Conservation (phyloP, 345 rosid species). For the Gynandropsis gynandra region DNA sequence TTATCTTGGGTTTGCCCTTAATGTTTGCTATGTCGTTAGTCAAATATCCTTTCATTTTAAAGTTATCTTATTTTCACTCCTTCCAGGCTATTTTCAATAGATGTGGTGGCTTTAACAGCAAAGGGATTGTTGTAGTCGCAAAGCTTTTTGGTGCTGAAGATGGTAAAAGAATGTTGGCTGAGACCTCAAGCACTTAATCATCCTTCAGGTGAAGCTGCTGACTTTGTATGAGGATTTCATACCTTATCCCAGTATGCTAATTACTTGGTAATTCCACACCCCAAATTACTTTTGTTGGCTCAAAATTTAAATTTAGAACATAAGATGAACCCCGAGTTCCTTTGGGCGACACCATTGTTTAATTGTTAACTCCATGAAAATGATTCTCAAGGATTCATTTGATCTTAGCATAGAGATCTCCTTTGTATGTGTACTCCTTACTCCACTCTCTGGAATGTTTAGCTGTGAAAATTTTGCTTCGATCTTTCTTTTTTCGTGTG, state of each 20-base stretch:
- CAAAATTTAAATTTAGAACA: no score
- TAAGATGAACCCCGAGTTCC: neutral
- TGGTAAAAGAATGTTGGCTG: constrained; percentile 88
- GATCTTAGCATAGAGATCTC: neutral
- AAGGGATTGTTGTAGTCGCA: constrained; percentile 94
- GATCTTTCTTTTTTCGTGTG: no score
- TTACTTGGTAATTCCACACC: constrained; percentile 57
- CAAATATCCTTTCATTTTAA: neutral
- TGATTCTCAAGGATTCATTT: neutral
- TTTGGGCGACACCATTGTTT: neutral
- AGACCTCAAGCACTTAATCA: constrained; percentile 63
- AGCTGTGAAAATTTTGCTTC: no score
- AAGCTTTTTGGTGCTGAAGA: constrained; percentile 94
- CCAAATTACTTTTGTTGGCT: no score
- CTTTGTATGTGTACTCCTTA: no score
- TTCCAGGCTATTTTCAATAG: constrained; percentile 85
- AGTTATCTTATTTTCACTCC: no score
- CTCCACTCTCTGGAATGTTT: no score
- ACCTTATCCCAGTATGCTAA: constrained; percentile 93
- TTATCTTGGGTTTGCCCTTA: no score
- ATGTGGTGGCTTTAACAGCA: constrained; percentile 95
- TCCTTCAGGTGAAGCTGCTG: constrained; percentile 53
- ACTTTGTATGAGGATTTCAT: constrained; percentile 97
- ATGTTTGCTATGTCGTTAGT: neutral
- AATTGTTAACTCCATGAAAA: neutral